Evolutionary conservation across 1,139 yeast genomes (phyloP).

Genomic region (Debaryomyces robertsiae): DNA sequence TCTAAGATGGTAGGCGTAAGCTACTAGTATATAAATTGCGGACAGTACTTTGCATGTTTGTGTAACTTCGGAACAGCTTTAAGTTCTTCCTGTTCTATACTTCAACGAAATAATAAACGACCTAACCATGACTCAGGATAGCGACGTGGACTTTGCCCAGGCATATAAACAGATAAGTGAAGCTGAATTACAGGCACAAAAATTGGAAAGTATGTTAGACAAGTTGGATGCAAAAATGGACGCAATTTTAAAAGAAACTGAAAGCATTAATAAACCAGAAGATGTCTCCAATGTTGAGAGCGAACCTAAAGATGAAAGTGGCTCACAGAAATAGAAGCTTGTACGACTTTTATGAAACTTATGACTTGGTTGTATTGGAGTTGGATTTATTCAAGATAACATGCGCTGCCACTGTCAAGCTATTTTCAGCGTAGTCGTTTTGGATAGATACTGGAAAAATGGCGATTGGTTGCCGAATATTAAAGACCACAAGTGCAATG

Average conservation of each 20-base stretch:
- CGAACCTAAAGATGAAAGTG: conserved; percentile 5
- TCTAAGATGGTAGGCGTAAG: conserved; percentile 9
- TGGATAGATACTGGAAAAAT: no score
- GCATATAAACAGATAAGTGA: conserved; percentile 45
- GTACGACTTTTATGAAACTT: no score
- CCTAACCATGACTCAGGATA: conserved; percentile 24
- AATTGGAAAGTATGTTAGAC: conserved; percentile 47
- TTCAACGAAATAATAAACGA: not conserved
- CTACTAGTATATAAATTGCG: no score
- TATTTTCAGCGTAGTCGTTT: no score
- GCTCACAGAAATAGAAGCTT: no score
- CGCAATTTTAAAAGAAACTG: conserved; percentile 45
- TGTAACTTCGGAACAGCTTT: conserved; percentile 1
- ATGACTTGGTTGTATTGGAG: no score
- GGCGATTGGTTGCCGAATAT: no score
- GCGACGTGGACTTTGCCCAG: conserved; percentile 30
- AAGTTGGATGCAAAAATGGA: conserved; percentile 48
- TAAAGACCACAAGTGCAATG: no score
- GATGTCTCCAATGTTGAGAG: conserved; percentile 7
- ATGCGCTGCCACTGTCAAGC: no score
- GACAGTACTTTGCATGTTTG: no score
- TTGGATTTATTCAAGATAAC: no score
- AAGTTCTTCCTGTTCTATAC: not conserved
- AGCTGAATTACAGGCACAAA: conserved; percentile 47
- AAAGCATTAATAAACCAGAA: conserved; percentile 19